Conservation (phyloP, 441 rosid species). For the Euphorbia celastroides region DNA sequence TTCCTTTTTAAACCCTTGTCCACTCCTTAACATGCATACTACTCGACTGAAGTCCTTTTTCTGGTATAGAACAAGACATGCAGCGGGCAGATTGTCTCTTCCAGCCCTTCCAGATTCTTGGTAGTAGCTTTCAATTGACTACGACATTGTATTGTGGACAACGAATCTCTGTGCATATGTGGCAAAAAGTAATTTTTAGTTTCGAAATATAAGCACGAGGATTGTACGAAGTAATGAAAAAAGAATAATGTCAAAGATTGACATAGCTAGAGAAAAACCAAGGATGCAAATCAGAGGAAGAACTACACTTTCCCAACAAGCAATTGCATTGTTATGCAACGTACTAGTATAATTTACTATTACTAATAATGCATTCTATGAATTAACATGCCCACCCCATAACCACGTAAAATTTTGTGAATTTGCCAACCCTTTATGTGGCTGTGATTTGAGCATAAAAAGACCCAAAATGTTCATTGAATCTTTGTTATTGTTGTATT, state of each 20-base stretch:
- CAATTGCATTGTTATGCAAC: not conserved
- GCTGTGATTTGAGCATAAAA: too few relatives aligned
- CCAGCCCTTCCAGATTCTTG: conserved; percentile 99
- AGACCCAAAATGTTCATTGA: too few relatives aligned
- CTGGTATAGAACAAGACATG: conserved; percentile 74
- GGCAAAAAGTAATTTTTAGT: not conserved
- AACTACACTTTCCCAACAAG: not conserved
- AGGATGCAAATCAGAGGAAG: not conserved
- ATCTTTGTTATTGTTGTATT: not conserved
- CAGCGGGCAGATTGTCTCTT: conserved; percentile 66
- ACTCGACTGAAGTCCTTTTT: conserved; percentile 96
- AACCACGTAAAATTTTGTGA: not conserved
- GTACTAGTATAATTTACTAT: not conserved
- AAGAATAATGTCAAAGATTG: too few relatives aligned
- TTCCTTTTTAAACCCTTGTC: conserved; percentile 60
- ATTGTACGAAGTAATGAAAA: too few relatives aligned
- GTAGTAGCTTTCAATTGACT: conserved; percentile 89
- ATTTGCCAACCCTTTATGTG: too few relatives aligned
- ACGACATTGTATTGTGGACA: conserved; percentile 85
- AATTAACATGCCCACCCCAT: not conserved
- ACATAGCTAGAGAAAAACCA: not conserved
- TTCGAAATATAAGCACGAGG: too few relatives aligned
- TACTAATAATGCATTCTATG: not conserved
- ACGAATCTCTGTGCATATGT: conserved; percentile 61
- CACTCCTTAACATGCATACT: conserved; percentile 84